Conservation (phyloP, 2,329 filamentous ascomycete genomes). For the Fusarium pilosicola region DNA sequence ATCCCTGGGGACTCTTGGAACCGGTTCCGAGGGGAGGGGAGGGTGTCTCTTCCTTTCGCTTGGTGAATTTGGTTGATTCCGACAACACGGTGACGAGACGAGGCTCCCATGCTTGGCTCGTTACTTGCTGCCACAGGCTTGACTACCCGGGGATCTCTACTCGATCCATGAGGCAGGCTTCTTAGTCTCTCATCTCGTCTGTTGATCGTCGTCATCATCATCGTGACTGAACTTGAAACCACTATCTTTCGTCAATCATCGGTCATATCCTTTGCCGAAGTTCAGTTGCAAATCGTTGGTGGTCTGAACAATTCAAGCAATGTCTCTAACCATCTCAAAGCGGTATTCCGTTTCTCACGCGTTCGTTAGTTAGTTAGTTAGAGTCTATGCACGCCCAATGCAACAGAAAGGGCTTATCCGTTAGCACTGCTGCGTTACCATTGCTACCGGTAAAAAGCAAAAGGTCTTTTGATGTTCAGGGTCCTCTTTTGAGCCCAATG, state of each 20-base stretch:
- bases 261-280: slow-evolving; percentile 18
- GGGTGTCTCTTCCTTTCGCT: slow-evolving; percentile 14
- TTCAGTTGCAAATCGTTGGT: not conserved
- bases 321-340: not conserved
- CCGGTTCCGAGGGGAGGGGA: slow-evolving; percentile 1
- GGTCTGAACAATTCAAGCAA: not conserved
- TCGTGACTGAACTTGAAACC: slow-evolving; percentile 8
- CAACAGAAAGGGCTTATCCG: not conserved
- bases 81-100: slow-evolving; percentile 35
- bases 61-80: slow-evolving; percentile 16
- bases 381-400: not conserved
- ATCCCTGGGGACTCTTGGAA: slow-evolving; percentile 4
- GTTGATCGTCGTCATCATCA: not conserved
- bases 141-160: not conserved
- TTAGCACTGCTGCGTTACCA: not conserved
- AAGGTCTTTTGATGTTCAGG: slow-evolving; percentile 11
- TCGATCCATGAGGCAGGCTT: not conserved
- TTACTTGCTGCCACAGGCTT: not conserved
- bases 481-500: slow-evolving; percentile 16
- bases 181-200: slow-evolving; percentile 17
- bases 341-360: not conserved
- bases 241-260: not conserved
- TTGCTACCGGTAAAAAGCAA: slow-evolving; percentile 19
- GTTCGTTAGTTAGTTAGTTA: not conserved
- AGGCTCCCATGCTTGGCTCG: slow-evolving; percentile 24